These are phyloP conservation scores for Spirogloea muscicola DNA, from an alignment of 139 green algal genomes.

Conservation along the genomic window DNA sequence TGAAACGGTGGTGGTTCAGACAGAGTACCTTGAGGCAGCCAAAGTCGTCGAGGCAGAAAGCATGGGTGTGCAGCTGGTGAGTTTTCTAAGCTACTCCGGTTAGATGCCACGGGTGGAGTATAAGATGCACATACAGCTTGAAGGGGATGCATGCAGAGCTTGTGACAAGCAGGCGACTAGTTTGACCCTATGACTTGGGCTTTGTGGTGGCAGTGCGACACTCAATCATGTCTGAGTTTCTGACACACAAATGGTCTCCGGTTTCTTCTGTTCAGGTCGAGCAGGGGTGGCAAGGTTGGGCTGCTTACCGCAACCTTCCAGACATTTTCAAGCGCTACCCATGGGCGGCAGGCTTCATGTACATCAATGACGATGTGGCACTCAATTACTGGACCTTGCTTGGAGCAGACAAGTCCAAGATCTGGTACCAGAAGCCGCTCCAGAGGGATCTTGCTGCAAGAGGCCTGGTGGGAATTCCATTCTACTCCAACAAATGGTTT, in stretches of 20 bases:
- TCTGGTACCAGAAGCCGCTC: too few relatives aligned
- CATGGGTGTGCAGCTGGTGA: background rate
- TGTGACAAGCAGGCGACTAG: background rate
- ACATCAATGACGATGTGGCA: slow-evolving; percentile 1
- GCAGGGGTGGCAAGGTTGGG: background rate
- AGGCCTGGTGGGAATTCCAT: too few relatives aligned
- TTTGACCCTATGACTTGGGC: too few relatives aligned
- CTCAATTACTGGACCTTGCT: slow-evolving; percentile 3
- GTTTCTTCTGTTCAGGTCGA: background rate
- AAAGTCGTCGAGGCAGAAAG: background rate
- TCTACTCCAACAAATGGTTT: too few relatives aligned
- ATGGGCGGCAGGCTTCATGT: background rate
- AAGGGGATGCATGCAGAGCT: background rate
- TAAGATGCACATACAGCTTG: background rate
- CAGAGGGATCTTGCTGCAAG: too few relatives aligned
- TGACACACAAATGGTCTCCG: background rate
- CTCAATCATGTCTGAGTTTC: background rate
- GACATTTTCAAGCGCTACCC: background rate
- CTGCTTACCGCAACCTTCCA: background rate
- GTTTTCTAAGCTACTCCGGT: background rate
- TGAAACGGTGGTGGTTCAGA: too few relatives aligned
- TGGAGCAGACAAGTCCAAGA: too few relatives aligned
- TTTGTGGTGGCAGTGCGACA: background rate
- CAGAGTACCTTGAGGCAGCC: background rate
- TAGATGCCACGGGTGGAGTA: background rate